Percentiles rank a stretch among this genome's conserved stretches.
Conservation (phyloP, 1,284 basidiomycete genomes). For the Moniliophthora roreri region DNA sequence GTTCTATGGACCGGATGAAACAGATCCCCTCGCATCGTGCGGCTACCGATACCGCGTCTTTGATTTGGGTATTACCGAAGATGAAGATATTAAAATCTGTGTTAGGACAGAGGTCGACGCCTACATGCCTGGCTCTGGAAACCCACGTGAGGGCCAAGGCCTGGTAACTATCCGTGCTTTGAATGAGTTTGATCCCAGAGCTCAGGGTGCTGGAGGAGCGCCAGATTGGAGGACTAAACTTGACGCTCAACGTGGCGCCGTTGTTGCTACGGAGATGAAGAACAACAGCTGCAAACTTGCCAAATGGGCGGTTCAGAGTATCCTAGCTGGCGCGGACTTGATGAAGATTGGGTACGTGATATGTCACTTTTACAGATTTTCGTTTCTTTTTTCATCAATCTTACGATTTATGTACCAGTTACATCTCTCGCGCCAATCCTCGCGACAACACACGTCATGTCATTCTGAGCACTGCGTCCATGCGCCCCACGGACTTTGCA, state of each 20-base stretch:
- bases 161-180: slow-evolving; percentile 92
- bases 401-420: slow-evolving; percentile 43
- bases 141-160: slow-evolving; percentile 72
- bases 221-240: slow-evolving; percentile 97
- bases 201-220: slow-evolving; percentile 88
- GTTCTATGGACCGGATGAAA: slow-evolving; percentile 94
- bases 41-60: slow-evolving; percentile 97
- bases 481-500: slow-evolving; percentile 95
- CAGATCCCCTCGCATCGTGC: slow-evolving; percentile 92
- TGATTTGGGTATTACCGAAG: slow-evolving; percentile 87
- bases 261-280: slow-evolving; percentile 99
- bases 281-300: slow-evolving; percentile 99
- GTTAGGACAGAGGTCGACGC: slow-evolving; percentile 98
- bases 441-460: slow-evolving; percentile 95
- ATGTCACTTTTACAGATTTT: slow-evolving; percentile 11
- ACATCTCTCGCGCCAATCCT: slow-evolving; percentile 92
- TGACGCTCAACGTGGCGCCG: slow-evolving; percentile 95
- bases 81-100: slow-evolving; percentile 89
- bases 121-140: slow-evolving; percentile 67
- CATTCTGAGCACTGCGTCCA: slow-evolving; percentile 92
- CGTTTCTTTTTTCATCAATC: slow-evolving; percentile 7
- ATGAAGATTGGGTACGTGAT: slow-evolving; percentile 93
- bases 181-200: slow-evolving; percentile 96
- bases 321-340: slow-evolving; percentile 93
- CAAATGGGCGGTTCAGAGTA: slow-evolving; percentile 95